Evolutionary conservation across 768 basidiomycete species (phyloP), one percentile per base, ranked within the genome.

Genomic region (Suillus clintonianus): DNA sequence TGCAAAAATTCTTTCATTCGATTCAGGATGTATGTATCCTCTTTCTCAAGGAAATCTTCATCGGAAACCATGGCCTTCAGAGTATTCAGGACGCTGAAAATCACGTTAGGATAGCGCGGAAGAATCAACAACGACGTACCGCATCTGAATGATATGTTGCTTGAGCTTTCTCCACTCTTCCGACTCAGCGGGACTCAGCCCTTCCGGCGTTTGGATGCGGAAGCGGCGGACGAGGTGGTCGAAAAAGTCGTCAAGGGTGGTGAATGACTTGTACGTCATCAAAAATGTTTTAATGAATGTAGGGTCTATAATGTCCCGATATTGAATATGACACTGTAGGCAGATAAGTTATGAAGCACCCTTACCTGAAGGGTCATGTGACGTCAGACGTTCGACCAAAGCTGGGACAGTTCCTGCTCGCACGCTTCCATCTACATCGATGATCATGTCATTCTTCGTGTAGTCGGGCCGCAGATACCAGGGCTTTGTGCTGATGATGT

Each of bases 231-330:
- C 84, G 22, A 99, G 87, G 19, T 91, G 81, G 63, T 94, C 89
- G 61, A 97, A 89, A 10, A 99, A 79, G 55, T 94, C 89, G 62
- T 92, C 86, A 51, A 92, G 80, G 6, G 88, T 89, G 17, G 92
- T 93, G 76, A 99, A 98, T 1, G 94, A 95, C 71, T 95, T 94
- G 82, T 94, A 97, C 1, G 97, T 97, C 86, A 97, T 90, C 67
- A 99, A 78, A 84, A 99, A 99, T 1, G 95, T 89, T 72, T 90
- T 89, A 74, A 84, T 91, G 77, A 90, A 97, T 8, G 85, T 85
- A 0, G 89, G 84, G 75, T 97, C 91, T 91, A 58, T 43, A 68
- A 63, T 27, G 60, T 53, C 32, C 17, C 32, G 3, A 32, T 53
- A 53, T 32, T 53, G 59, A 32, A 43, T 24, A 57, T 27, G n/a